Evolutionary conservation across 257 asterid species (phyloP).

Genomic region (Plectranthus barbatus): DNA sequence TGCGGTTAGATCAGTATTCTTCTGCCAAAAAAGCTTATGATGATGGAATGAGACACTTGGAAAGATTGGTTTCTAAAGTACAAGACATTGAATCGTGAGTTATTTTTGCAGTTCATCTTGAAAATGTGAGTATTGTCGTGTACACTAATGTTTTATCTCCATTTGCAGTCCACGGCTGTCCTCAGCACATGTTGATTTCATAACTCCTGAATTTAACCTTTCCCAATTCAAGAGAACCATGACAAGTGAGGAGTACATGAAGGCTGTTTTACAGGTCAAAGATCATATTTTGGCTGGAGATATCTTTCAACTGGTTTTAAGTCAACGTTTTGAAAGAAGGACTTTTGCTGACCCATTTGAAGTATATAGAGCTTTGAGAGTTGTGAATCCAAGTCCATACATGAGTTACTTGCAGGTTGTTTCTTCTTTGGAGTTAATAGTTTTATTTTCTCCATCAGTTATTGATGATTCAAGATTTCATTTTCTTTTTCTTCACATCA

Average conservation of each 20-base stretch:
- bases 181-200: constrained; percentile 45
- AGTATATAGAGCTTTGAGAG: constrained; percentile 81
- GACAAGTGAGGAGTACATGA: constrained; percentile 69
- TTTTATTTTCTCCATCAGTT: not conserved
- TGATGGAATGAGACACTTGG: constrained; percentile 61
- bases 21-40: constrained; percentile 61
- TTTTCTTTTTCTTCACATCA: constrained; percentile 20
- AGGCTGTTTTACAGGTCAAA: constrained; percentile 69
- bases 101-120: not conserved
- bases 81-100: constrained; percentile 67
- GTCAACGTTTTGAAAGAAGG: constrained; percentile 82
- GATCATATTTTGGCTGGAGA: constrained; percentile 83
- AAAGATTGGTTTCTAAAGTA: constrained; percentile 49
- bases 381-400: constrained; percentile 90
- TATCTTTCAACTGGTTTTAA: constrained; percentile 73
- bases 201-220: constrained; percentile 35
- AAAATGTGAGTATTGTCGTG: not conserved
- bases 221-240: constrained; percentile 45
- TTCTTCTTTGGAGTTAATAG: constrained; percentile 4
- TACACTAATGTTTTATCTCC: constrained; percentile 11
- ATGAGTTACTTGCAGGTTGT: constrained; percentile 79
- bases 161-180: constrained; percentile 58
- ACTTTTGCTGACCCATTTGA: constrained; percentile 94
- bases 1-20: constrained; percentile 52
- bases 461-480: constrained; percentile 7